Evolutionary conservation across 306 rosid species (phyloP), one percentile per base, ranked within the genome.

Genomic region (Trifolium pratense): DNA sequence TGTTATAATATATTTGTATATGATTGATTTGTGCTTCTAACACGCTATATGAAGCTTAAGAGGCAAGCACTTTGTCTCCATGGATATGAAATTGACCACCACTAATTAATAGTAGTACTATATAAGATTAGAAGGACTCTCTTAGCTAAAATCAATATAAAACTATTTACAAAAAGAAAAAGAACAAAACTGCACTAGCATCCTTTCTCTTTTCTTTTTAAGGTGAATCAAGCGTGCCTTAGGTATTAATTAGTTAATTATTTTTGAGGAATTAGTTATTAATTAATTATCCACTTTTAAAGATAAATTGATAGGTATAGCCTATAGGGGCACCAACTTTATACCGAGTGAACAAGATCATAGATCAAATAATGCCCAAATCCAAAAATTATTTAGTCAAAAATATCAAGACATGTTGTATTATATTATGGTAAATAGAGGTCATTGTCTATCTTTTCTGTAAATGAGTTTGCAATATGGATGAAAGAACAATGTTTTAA

Each of bases 361-460:
- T 29, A 66, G 73, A 68, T 31, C 73, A 79, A 85, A 85, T 85
- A 84, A 82, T 86, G 75, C 86, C 88, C 87, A 84, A 82, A 84
- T 6, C 46, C 66, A 36, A 68, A n/a, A 31, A 75, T 61, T 51
- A 62, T 55, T 70, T 48, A 76, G 13, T 67, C 13, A 69, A 55
- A 34, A 76, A 76, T 72, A 78, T 66, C 65, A 53, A 66, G 60
- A 36, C 39, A 74, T 66, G 63, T 17, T 69, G 79, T 16, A 66
- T 75, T 34, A 46, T 72, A 64, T 77, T 34, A 26, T 31, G 68
- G 57, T 32, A 77, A 67, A 69, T 18, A 64, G 32, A 48, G 39
- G 80, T 74, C 81, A 57, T 49, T 49, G 17, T 78, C 76, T 67
- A 11, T 65, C 31, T 63, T 61, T 69, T 77, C 23, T 69, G 11